A percentile compares a stretch with the other conserved stretches of the same genome.
These are phyloP conservation scores for Trametes cubensis DNA, from an alignment of 768 basidiomycete species.

Conservation along the genomic window DNA sequence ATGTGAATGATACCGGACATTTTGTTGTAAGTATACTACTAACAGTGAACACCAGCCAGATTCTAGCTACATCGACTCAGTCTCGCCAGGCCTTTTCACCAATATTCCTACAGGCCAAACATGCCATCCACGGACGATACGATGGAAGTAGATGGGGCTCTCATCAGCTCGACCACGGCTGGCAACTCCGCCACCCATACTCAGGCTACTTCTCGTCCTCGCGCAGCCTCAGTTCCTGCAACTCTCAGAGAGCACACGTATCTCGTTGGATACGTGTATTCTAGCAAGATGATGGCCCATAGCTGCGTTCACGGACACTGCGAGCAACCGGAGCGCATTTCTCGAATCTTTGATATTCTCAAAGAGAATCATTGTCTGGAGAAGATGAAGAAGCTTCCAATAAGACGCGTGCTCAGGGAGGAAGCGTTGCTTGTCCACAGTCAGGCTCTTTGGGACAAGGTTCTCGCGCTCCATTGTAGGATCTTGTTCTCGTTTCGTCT, in stretches of 20 bases:
- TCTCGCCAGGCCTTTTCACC: too few species aligned
- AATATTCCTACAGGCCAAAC: too few species aligned
- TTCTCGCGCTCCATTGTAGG: conserved; percentile 79
- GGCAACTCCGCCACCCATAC: background rate
- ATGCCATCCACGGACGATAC: too few species aligned
- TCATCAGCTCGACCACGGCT: background rate
- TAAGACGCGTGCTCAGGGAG: conserved; percentile 69
- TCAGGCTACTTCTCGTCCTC: background rate
- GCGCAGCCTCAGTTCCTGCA: conserved; percentile 16
- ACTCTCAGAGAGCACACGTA: conserved; percentile 12
- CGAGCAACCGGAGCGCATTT: conserved; percentile 76
- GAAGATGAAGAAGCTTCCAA: conserved; percentile 78
- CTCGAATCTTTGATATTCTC: conserved; percentile 70
- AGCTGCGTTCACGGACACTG: conserved; percentile 74
- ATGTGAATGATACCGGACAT: too few species aligned
- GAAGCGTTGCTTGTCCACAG: conserved; percentile 91
- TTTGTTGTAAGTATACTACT: too few species aligned
- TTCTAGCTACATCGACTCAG: too few species aligned
- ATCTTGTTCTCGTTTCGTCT: background rate
- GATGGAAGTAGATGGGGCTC: background rate
- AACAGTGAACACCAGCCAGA: too few species aligned
- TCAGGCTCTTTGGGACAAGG: conserved; percentile 90
- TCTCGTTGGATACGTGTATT: conserved; percentile 88
- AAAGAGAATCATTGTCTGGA: conserved; percentile 57
- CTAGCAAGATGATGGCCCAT: conserved; percentile 85